Conservation (phyloP, 2,329 filamentous ascomycete genomes). For the Fusarium neocosmosporiellum region DNA sequence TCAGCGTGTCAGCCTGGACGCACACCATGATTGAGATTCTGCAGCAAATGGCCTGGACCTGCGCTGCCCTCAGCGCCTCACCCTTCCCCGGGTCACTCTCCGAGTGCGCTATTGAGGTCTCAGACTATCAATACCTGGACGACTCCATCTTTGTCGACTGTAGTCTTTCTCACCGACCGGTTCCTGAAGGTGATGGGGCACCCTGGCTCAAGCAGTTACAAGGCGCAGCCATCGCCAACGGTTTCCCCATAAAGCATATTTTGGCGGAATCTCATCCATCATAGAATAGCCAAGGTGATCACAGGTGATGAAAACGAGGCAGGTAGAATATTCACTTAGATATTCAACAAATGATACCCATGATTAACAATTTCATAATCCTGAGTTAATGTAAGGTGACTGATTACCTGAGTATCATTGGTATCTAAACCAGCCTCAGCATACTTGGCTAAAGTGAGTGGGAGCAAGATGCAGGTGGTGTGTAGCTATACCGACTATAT, state of each 20-base stretch:
- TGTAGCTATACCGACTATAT: background rate
- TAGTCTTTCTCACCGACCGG: conserved; percentile 46
- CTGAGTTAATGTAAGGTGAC: background rate
- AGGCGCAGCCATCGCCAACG: conserved; percentile 48
- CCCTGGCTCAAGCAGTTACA: conserved; percentile 46
- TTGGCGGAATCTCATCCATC: conserved; percentile 7
- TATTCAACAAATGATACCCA: conserved; percentile 36
- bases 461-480: background rate
- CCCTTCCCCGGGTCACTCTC: conserved; percentile 47
- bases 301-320: background rate
- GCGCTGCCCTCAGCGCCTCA: conserved; percentile 49
- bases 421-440: background rate
- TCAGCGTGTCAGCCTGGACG: conserved; percentile 50
- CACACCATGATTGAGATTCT: conserved; percentile 50
- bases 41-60: conserved; percentile 53
- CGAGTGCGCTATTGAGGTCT: conserved; percentile 46
- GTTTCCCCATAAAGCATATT: conserved; percentile 46
- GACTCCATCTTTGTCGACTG: conserved; percentile 51
- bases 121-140: conserved; percentile 47
- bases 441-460: background rate
- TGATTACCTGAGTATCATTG: background rate
- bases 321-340: conserved; percentile 11
- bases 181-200: conserved; percentile 42
- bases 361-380: conserved; percentile 24
- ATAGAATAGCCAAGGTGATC: background rate